Conservation (phyloP, 345 rosid genomes). For the Eucalyptus cloeziana region DNA sequence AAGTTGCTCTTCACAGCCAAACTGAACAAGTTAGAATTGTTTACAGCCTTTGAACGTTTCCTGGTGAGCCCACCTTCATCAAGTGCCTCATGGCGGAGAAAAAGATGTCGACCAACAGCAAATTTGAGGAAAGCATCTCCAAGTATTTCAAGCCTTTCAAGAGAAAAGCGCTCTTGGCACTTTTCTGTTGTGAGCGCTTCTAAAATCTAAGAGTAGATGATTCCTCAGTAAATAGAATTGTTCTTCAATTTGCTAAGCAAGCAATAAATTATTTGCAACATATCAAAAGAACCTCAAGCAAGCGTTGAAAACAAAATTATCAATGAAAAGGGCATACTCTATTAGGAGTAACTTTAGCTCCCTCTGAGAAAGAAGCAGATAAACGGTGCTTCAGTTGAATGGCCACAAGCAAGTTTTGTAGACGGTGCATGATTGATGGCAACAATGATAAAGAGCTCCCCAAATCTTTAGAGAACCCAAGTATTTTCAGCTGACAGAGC, state of each 20-base stretch:
- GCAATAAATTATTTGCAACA: background rate
- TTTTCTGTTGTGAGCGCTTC: constrained; percentile 95
- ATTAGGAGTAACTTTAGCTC: constrained; percentile 53
- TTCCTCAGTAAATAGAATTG: background rate
- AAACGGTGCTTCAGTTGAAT: constrained; percentile 64
- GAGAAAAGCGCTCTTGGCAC: constrained; percentile 92
- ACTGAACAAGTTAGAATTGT: constrained; percentile 62
- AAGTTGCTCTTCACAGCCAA: constrained; percentile 52
- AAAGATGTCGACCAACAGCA: constrained; percentile 71
- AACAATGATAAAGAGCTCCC: constrained; percentile 84
- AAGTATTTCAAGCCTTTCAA: constrained; percentile 83
- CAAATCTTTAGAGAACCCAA: constrained; percentile 77
- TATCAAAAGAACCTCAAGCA: background rate
- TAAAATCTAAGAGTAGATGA: constrained; percentile 35
- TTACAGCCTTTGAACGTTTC: constrained; percentile 68
- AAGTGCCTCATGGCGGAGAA: constrained; percentile 56
- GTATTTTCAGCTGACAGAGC: constrained; percentile 76
- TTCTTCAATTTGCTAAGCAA: background rate
- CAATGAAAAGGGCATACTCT: constrained; percentile 33
- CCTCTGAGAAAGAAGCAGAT: constrained; percentile 62
- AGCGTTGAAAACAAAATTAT: background rate
- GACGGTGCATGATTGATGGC: constrained; percentile 89
- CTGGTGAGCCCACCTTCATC: constrained; percentile 87
- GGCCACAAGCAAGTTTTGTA: constrained; percentile 89
- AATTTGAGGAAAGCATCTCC: constrained; percentile 93